Evolutionary conservation across 1,284 basidiomycete genomes (phyloP).

Genomic region (Papiliotrema laurentii): DNA sequence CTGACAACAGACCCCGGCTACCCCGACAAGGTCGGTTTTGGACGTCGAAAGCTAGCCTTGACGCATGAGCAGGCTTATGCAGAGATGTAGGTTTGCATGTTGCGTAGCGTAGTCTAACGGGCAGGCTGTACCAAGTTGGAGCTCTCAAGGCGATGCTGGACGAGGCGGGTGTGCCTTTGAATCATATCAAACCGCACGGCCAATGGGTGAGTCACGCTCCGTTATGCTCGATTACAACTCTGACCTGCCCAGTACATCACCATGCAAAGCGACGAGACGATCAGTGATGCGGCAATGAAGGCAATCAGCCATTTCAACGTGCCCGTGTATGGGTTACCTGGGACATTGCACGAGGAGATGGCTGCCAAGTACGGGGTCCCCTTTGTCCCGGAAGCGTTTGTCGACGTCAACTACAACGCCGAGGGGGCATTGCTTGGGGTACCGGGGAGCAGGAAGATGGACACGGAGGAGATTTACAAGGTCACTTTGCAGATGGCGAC

Average conservation of each 20-base stretch:
- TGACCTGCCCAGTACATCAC: conserved; percentile 27
- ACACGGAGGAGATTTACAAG: conserved; percentile 19
- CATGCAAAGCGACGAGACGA: conserved; percentile 29
- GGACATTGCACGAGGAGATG: conserved; percentile 35
- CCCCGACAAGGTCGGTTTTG: conserved; percentile 26
- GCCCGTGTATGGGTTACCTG: conserved; percentile 41
- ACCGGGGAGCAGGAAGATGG: conserved; percentile 24
- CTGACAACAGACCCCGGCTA: conserved; percentile 21
- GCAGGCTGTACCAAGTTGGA: conserved; percentile 36
- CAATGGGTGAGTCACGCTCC: conserved; percentile 23
- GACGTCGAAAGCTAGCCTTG: conserved; percentile 19
- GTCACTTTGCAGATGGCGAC: conserved; percentile 13
- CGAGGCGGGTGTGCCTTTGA: conserved; percentile 28
- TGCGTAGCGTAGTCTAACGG: background rate
- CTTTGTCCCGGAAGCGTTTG: conserved; percentile 38
- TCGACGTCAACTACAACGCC: conserved; percentile 34
- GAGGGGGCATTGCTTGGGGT: conserved; percentile 33
- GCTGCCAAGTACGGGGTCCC: conserved; percentile 33
- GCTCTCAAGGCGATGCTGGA: conserved; percentile 38
- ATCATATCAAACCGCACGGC: conserved; percentile 35
- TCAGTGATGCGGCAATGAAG: conserved; percentile 32
- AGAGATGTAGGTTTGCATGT: conserved; percentile 18
- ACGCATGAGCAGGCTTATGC: conserved; percentile 21
- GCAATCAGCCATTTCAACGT: conserved; percentile 36
- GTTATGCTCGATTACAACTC: background rate